Evolutionary conservation across 139 green algal species (phyloP).

Genomic region (Tetradesmus obliquus): DNA sequence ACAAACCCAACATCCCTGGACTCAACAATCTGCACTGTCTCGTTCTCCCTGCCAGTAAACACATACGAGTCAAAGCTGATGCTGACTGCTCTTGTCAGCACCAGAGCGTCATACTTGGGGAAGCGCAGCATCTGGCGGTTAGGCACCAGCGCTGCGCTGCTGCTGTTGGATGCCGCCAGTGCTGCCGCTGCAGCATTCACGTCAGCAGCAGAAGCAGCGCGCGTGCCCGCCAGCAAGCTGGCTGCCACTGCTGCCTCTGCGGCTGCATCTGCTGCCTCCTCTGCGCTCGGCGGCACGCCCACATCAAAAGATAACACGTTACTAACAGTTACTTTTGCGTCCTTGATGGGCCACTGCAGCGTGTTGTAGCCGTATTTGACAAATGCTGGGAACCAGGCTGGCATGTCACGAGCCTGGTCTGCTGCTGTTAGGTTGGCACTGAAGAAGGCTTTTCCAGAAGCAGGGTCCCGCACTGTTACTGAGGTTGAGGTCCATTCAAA

Average conservation of each 20-base stretch:
- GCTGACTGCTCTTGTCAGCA: not conserved
- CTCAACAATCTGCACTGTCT: not conserved
- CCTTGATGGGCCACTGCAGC: not conserved
- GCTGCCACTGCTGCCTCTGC: not conserved
- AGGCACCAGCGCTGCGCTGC: not conserved
- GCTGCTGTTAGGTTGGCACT: not conserved
- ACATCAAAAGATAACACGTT: not conserved
- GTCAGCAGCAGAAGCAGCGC: not conserved
- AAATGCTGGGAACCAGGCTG: not conserved
- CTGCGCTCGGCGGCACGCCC: not conserved
- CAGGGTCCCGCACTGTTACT: not conserved
- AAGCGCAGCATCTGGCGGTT: not conserved
- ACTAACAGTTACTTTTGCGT: not conserved
- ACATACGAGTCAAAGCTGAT: not conserved
- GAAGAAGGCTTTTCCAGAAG: not conserved
- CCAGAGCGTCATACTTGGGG: not conserved
- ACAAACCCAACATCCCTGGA: not conserved
- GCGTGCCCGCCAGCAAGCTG: not conserved
- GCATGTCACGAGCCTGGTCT: not conserved
- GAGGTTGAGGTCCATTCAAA: not conserved
- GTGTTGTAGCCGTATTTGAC: not conserved
- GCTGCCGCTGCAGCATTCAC: not conserved
- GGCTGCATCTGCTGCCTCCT: not conserved
- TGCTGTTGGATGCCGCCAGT: not conserved
- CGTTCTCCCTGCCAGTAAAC: not conserved